Evolutionary conservation across 306 rosid species (phyloP), one percentile per base, ranked within the genome.

Genomic region (Prunus mume): DNA sequence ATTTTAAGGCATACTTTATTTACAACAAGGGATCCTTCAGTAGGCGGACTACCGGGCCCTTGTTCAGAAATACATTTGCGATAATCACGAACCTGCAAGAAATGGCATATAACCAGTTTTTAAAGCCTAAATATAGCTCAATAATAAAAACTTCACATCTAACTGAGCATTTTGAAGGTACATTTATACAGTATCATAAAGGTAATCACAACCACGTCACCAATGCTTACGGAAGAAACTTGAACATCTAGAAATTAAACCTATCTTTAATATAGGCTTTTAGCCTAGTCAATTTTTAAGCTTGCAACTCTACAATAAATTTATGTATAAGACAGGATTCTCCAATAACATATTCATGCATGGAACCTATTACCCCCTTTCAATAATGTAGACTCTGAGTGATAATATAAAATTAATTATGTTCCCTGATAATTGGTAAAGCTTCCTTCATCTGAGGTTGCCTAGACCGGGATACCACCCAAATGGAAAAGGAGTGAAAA

Each of bases 21-120:
- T 28, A 91, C 90, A 78, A 71, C 72, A 57, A 95, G 90, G 67
- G 82, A 80, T 72, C 80, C 90, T 83, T 88, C 85, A 28, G 83
- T 68, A 28, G 86, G 73, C 54, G 69, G 74, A 77, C 65, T 74
- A 75, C 85, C 77, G 72, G 86, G 52, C 71, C 97, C 96, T 79
- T 82, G 89, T 43, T 83, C 95, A 68, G 86, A 77, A 84, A 87
- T 67, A 83, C 93, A 81, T 74, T 86, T 85, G 65, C 97, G 93
- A 74, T 86, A 96, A 89, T 96, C 99, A 64, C 87, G 91, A 76
- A 96, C 96, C 99, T 92, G 78, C 72, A 76, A 69, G 28, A 55
- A 81, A 54, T 65, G 69, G 20, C 56, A 70, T 55, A 75, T n/a
- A 76, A 69, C 15, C 7, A 72, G 71, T 70, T 72, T 72, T 65